phyloP scores from a whole-genome alignment of 495 filamentous ascomycete species.

The Penicillium canescens region DNA sequence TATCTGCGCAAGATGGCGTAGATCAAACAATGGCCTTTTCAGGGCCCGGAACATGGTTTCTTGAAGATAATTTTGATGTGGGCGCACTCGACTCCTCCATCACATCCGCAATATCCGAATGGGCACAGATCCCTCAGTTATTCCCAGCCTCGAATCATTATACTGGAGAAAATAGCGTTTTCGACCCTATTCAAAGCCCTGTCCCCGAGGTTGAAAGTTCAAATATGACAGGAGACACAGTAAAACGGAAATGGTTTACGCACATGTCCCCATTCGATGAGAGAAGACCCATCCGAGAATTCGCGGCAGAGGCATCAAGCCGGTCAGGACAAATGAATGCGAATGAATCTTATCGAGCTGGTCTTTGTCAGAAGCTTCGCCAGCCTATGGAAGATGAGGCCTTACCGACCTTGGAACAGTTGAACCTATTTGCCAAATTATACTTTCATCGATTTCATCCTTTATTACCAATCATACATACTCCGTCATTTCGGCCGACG shows the following conservation, averaged over 20 bases:
- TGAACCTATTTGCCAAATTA: conserved; percentile 31
- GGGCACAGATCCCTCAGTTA: conserved; percentile 19
- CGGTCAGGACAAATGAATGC: conserved; percentile 18
- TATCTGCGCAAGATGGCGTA: not conserved
- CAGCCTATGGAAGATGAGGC: conserved; percentile 26
- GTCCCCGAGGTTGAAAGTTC: not conserved
- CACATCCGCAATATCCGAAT: conserved; percentile 25
- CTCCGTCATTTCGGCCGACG: conserved; percentile 27
- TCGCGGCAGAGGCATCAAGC: not conserved
- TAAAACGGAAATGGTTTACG: conserved; percentile 23
- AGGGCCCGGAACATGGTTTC: conserved; percentile 21
- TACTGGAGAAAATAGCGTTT: not conserved
- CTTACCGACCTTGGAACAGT: conserved; percentile 22
- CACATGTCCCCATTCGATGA: conserved; percentile 10
- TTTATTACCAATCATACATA: conserved; percentile 32
- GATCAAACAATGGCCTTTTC: not conserved
- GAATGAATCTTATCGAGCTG: conserved; percentile 26
- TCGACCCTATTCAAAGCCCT: conserved; percentile 6
- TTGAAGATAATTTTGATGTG: conserved; percentile 27
- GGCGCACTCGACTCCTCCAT: conserved; percentile 24
- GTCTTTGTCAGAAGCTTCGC: conserved; percentile 25
- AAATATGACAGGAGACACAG: conserved; percentile 2
- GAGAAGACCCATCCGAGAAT: not conserved
- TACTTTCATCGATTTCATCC: conserved; percentile 33
- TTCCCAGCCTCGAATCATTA: not conserved